phyloP scores from a whole-genome alignment of 495 filamentous ascomycete genomes.

The Daldinia vernicosa region DNA sequence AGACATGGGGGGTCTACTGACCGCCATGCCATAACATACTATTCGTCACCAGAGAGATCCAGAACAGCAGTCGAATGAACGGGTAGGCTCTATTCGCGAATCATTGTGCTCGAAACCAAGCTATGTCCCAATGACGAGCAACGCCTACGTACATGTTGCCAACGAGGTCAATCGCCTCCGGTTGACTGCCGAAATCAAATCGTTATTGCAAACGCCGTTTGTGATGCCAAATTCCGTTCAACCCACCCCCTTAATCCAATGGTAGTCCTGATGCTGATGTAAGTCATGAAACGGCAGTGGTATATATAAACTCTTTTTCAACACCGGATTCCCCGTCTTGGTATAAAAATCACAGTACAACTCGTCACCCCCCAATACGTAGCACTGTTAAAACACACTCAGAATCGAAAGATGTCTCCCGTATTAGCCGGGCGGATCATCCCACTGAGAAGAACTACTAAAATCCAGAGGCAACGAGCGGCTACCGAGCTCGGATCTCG shows the following conservation, averaged over 20 bases:
- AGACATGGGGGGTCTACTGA: neutral
- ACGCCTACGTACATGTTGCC: conserved; percentile 43
- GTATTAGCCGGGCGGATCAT: conserved; percentile 6
- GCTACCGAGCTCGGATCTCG: conserved; percentile 27
- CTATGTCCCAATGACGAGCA: conserved; percentile 37
- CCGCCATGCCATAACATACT: conserved; percentile 13
- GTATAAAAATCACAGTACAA: conserved; percentile 40
- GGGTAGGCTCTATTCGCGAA: conserved; percentile 41
- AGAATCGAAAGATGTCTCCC: conserved; percentile 33
- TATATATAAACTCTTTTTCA: conserved; percentile 43
- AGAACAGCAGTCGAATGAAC: conserved; percentile 33
- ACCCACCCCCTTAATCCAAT: conserved; percentile 40
- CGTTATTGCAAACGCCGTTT: conserved; percentile 43
- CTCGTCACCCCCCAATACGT: conserved; percentile 19
- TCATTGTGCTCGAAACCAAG: conserved; percentile 37
- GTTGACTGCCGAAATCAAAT: conserved; percentile 43
- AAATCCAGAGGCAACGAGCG: conserved; percentile 23
- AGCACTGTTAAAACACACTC: conserved; percentile 36
- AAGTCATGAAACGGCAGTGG: conserved; percentile 43
- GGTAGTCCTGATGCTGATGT: conserved; percentile 42
- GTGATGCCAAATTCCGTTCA: conserved; percentile 45
- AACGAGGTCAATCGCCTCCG: conserved; percentile 26
- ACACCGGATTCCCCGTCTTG: conserved; percentile 40
- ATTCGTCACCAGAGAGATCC: conserved; percentile 32
- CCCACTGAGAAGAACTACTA: conserved; percentile 25